phyloP scores from a whole-genome alignment of 78 protist genomes.

The Paratrimastix pyriformis region DNA sequence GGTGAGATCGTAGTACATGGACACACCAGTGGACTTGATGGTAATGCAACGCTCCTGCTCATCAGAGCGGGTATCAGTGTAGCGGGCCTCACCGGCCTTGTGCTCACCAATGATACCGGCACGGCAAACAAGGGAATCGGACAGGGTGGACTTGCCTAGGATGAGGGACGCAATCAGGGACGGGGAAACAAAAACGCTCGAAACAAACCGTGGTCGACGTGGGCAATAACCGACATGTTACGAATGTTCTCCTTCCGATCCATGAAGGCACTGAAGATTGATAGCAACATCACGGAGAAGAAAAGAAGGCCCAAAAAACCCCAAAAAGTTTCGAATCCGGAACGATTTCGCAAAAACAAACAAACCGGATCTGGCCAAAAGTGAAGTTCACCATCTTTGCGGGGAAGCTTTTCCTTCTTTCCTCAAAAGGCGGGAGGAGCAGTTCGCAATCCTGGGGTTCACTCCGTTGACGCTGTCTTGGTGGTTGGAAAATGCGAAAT shows the following conservation, averaged over 20 bases:
- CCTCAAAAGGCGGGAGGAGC: no score
- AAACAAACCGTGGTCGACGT: conserved; percentile 53
- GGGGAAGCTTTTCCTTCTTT: no score
- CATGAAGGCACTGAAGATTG: conserved; percentile 38
- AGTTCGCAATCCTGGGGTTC: no score
- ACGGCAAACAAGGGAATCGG: conserved; percentile 30
- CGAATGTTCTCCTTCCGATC: conserved; percentile 24
- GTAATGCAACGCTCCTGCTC: conserved; percentile 72
- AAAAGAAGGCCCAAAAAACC: background rate
- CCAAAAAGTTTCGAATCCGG: background rate
- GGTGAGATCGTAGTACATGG: conserved; percentile 50
- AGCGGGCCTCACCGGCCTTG: conserved; percentile 42
- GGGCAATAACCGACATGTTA: conserved; percentile 49
- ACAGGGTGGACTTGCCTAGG: conserved; percentile 36
- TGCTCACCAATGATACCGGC: conserved; percentile 30
- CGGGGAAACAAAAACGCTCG: background rate
- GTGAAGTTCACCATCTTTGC: conserved; percentile 20
- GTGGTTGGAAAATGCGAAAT: no score
- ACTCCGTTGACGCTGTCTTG: no score
- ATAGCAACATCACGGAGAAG: background rate
- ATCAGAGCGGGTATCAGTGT: conserved; percentile 47
- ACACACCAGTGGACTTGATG: conserved; percentile 65
- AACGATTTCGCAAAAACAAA: background rate
- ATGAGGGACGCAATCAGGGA: background rate
- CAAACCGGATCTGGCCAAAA: conserved; percentile 10